Conservation (phyloP, 768 basidiomycete genomes). For the Mycena crocata region DNA sequence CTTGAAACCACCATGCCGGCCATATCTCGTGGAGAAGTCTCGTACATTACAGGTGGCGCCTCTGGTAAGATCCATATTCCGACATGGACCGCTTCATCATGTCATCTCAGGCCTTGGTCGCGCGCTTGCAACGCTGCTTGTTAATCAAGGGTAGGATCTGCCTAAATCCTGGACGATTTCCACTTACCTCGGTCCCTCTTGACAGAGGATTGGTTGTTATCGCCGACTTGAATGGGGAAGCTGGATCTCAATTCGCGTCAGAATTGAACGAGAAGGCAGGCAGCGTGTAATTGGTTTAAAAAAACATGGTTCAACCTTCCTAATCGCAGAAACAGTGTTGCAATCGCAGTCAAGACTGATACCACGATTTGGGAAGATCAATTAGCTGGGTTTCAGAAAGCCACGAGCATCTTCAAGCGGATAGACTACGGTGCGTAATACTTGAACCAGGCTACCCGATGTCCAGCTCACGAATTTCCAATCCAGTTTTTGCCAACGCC, state of each 20-base stretch:
- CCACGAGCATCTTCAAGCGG: slow-evolving; percentile 26
- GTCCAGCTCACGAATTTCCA: no score
- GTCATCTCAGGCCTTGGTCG: slow-evolving; percentile 28
- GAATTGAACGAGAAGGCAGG: slow-evolving; percentile 34
- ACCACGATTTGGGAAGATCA: slow-evolving; percentile 36
- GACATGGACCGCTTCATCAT: neutral
- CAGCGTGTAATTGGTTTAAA: slow-evolving; percentile 26
- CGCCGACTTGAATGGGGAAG: slow-evolving; percentile 30
- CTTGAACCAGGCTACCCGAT: neutral
- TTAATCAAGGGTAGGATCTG: slow-evolving; percentile 27
- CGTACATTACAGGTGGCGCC: slow-evolving; percentile 26
- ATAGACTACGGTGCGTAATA: slow-evolving; percentile 33
- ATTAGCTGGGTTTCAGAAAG: slow-evolving; percentile 29
- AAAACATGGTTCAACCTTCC: neutral
- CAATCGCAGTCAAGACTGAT: slow-evolving; percentile 30
- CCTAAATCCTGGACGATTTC: neutral
- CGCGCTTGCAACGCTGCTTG: slow-evolving; percentile 26
- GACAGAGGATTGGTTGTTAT: slow-evolving; percentile 32
- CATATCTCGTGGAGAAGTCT: slow-evolving; percentile 27
- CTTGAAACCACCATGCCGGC: no score
- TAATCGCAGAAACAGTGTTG: slow-evolving; percentile 18
- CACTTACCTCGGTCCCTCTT: neutral
- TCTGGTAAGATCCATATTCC: slow-evolving; percentile 18
- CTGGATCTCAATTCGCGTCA: slow-evolving; percentile 24
- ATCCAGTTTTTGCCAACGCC: slow-evolving; percentile 37